phyloP scores from a whole-genome alignment of 768 basidiomycete species.

The Rossbeevera mucosa region DNA sequence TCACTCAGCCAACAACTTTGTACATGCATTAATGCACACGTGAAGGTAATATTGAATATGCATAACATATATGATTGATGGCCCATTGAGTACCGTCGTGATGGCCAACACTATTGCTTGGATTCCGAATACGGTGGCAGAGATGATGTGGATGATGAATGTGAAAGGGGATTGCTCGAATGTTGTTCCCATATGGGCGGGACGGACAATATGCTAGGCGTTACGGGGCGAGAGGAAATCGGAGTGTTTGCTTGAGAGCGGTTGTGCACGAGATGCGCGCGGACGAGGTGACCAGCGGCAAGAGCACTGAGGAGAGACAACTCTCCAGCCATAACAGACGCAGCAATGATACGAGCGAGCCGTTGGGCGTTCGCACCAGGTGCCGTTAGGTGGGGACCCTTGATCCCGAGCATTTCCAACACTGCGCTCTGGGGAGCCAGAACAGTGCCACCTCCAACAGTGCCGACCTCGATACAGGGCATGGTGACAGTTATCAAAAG shows the following conservation, averaged over 20 bases:
- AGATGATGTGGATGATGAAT: slow-evolving; percentile 37
- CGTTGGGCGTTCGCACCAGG: slow-evolving; percentile 89
- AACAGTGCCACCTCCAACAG: slow-evolving; percentile 93
- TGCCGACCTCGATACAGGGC: slow-evolving; percentile 99
- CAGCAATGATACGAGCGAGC: slow-evolving; percentile 85
- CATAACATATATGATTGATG: slow-evolving; percentile 17
- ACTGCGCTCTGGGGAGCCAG: slow-evolving; percentile 87
- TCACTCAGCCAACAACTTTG: not conserved
- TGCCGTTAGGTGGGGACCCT: slow-evolving; percentile 78
- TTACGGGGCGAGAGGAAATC: slow-evolving; percentile 53
- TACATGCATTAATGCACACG: not conserved
- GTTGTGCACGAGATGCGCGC: slow-evolving; percentile 91
- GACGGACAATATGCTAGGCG: slow-evolving; percentile 41
- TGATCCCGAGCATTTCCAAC: slow-evolving; percentile 90
- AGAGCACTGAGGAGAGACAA: slow-evolving; percentile 87
- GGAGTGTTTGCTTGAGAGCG: slow-evolving; percentile 81
- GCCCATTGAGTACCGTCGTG: slow-evolving; percentile 3
- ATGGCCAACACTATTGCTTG: slow-evolving; percentile 15
- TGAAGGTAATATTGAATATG: slow-evolving; percentile 20
- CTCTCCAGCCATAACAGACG: slow-evolving; percentile 97
- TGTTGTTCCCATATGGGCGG: slow-evolving; percentile 25
- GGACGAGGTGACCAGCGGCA: slow-evolving; percentile 91
- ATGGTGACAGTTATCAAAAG: slow-evolving; percentile 91
- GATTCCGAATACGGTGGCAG: slow-evolving; percentile 40
- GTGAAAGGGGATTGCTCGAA: slow-evolving; percentile 22